phyloP scores from a whole-genome alignment of 139 green algal genomes.

The Coelastrella sp. region DNA sequence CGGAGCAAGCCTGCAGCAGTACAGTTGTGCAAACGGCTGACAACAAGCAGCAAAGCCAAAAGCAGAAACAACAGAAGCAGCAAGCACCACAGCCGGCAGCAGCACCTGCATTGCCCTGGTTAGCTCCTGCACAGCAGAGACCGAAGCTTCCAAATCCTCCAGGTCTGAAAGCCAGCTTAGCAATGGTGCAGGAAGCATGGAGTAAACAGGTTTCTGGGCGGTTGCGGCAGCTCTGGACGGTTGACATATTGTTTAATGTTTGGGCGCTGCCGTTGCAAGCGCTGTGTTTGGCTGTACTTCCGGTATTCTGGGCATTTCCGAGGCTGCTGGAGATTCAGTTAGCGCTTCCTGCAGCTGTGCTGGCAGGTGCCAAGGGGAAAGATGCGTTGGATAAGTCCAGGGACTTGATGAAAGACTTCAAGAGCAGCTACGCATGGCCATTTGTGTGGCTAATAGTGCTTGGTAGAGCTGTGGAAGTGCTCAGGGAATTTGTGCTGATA shows the following conservation, averaged over 20 bases:
- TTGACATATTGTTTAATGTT: slow-evolving; percentile 59
- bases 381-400: slow-evolving; percentile 46
- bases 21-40: neutral
- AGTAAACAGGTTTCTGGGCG: neutral
- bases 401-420: slow-evolving; percentile 50
- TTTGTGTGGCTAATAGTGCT: slow-evolving; percentile 54
- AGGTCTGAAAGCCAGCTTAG: neutral
- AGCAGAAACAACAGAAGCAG: slow-evolving; percentile 20
- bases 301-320: slow-evolving; percentile 58
- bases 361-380: neutral
- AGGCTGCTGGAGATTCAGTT: slow-evolving; percentile 64
- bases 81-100: slow-evolving; percentile 21
- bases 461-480: slow-evolving; percentile 39
- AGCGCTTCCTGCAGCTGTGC: slow-evolving; percentile 43
- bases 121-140: neutral
- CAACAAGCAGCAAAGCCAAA: neutral
- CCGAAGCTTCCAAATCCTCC: neutral
- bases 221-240: slow-evolving; percentile 46
- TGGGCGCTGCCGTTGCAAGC: slow-evolving; percentile 67
- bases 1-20: slow-evolving; percentile 30
- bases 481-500: slow-evolving; percentile 47
- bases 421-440: slow-evolving; percentile 56
- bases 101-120: slow-evolving; percentile 19
- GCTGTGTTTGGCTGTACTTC: slow-evolving; percentile 62
- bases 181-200: slow-evolving; percentile 16